phyloP scores from a whole-genome alignment of 2,329 filamentous ascomycete species.

The Chrysoporthe cubensis region DNA sequence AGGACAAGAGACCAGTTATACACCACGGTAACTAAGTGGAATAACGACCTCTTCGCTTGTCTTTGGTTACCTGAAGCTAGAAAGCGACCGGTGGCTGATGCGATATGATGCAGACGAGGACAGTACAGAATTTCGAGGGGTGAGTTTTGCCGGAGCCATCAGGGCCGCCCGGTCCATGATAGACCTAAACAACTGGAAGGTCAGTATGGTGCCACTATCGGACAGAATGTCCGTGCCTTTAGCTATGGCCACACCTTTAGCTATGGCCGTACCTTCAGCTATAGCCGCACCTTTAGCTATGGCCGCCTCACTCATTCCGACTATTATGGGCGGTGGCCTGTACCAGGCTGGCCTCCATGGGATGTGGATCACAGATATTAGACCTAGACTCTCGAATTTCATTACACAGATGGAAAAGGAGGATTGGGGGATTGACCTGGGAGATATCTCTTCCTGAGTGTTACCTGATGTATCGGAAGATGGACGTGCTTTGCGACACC shows the following conservation, averaged over 20 bases:
- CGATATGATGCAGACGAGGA: background rate
- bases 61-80: background rate
- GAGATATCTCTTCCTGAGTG: background rate
- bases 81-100: background rate
- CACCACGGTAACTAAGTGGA: background rate
- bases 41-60: background rate
- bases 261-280: background rate
- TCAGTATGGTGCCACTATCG: background rate
- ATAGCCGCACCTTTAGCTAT: background rate
- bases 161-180: background rate
- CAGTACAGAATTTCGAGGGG: background rate
- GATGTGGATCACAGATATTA: background rate
- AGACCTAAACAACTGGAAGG: background rate
- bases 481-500: background rate
- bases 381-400: background rate
- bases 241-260: background rate
- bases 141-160: background rate
- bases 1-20: background rate
- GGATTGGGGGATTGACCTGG: background rate
- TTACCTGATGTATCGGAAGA: background rate
- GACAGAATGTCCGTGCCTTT: background rate
- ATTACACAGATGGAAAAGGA: background rate
- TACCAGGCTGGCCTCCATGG: background rate
- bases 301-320: background rate
- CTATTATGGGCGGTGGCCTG: background rate